Base-by-base conservation (phyloP, 768 basidiomycete genomes). In the Boletus tylopilopsis region DNA sequence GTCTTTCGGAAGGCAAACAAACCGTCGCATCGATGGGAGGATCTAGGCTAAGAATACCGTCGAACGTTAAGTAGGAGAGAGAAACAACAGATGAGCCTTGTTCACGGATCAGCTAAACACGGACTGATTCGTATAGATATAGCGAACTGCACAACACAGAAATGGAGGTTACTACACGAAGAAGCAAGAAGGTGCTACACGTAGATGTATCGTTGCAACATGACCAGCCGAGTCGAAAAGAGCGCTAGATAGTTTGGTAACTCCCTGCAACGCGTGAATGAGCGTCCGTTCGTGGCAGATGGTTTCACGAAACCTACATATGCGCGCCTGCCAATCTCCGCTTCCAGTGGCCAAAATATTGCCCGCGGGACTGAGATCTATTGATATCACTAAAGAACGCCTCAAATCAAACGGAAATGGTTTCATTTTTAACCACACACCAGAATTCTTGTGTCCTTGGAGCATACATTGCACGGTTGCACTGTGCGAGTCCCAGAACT, bases 391-490 rank as follows among this genome's bases (percentile, higher is more conserved):
- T 82, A 61, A 11, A 27, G 34, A 38, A 29, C 42, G 40, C 45
- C 35, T 52, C 13, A 53, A 53, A 55, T 48, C 25, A n/a, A n/a
- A 45, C 43, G 33, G 33, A 44, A n/a, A 45, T 22, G 30, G 24
- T 39, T 24, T 18, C 12, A 24, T 19, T 33, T 19, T 32, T 32
- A n/a, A 55, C 21, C 29, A 67, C 79, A 29, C 56, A 81, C 81
- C 81, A 39, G 81, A 82, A 62, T 87, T 86, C 70, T 85, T 79
- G 61, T 75, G 76, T 12, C 67, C 84, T 66, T 97, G 94, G 27
- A 99, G 75, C 87, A 95, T 92, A 61, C 90, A 87, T 67, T 98
- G 94, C 60, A 93, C 86, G 35, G 83, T 79, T 34, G 82, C 85
- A 12, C 77, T 78, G 55, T 80, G 76, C 45, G 90, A 82, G 64